Evolutionary conservation across 176 grass and related monocot species (phyloP), one percentile per base, ranked within the genome.

Genomic region (Saccharum spontaneum): DNA sequence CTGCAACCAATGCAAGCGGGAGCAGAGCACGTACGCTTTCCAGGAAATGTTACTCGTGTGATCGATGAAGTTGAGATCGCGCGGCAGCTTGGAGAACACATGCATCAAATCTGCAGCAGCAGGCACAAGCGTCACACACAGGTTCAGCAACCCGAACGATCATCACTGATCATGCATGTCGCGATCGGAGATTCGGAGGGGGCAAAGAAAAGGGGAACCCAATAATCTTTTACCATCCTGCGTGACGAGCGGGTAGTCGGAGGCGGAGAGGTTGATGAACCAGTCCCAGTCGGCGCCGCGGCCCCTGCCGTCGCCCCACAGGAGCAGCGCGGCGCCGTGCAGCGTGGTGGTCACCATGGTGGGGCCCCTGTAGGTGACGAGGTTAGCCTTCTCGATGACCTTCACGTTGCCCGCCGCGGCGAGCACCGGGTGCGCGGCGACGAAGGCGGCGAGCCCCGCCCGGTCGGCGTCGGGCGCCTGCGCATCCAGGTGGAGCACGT

Each of bases 281-380:
- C 91, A 97, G 38, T 97, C 94, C 91, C 91, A 97, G n/a, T 91
- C 82, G 3, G 82, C 52, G 46, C 46, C 73, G 7, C 79, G 79
- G 0, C 79, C 73, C 3, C 10, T 36, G 0, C 85, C 85, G 0
- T 80, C 73, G 9, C 89, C 94, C 83, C 83, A 81, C 0, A 97
- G 88, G 79, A 97, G 86, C 0, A 73, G 4, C 0, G 94, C 89
- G 8, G 92, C 94, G 26, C 81, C 94, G 82, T 97, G 94, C 72
- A 97, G 90, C 67, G 91, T 97, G 80, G 91, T 94, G 79, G 94
- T 91, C 12, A 97, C 88, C 94, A 97, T 97, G 89, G 94, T 97
- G 40, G 94, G 94, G 10, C 94, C 94, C 5, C 91, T 75, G 79
- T 97, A 97, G 30, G 94, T 97, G 77, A 97, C 88, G 37, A 97